Evolutionary conservation across 495 filamentous ascomycete species (phyloP).

Genomic region (Lichenothelia convexa): DNA sequence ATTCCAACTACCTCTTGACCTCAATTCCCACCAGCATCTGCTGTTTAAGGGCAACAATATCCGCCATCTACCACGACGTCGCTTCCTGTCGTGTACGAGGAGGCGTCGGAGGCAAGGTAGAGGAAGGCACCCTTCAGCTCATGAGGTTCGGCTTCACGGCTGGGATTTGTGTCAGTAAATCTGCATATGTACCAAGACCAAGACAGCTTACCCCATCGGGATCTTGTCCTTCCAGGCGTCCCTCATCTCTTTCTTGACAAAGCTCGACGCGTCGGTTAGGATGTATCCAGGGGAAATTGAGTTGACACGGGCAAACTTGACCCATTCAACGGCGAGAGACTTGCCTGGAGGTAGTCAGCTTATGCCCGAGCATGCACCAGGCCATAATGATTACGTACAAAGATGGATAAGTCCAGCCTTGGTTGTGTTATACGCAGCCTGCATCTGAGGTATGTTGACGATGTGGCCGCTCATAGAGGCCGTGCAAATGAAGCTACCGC

Average conservation of each 20-base stretch:
- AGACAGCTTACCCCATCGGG: slow-evolving; percentile 48
- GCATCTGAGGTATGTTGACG: slow-evolving; percentile 72
- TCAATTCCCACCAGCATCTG: not conserved
- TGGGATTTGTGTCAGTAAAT: slow-evolving; percentile 13
- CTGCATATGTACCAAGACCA: slow-evolving; percentile 3
- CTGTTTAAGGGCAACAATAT: slow-evolving; percentile 5
- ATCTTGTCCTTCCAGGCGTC: slow-evolving; percentile 62
- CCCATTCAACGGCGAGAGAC: slow-evolving; percentile 74
- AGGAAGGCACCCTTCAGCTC: slow-evolving; percentile 82
- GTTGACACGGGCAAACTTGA: slow-evolving; percentile 68
- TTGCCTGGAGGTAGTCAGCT: slow-evolving; percentile 25
- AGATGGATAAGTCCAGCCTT: slow-evolving; percentile 75
- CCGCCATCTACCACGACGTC: slow-evolving; percentile 15
- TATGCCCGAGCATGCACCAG: not conserved
- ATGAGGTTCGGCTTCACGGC: slow-evolving; percentile 48
- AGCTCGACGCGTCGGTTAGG: slow-evolving; percentile 62
- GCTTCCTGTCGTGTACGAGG: slow-evolving; percentile 58
- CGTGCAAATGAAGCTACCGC: slow-evolving; percentile 62
- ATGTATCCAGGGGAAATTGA: slow-evolving; percentile 77
- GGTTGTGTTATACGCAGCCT: slow-evolving; percentile 73
- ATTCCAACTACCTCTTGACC: not conserved
- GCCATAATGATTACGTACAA: slow-evolving; percentile 29
- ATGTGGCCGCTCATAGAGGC: slow-evolving; percentile 74
- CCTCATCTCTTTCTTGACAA: slow-evolving; percentile 52
- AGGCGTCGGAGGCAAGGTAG: slow-evolving; percentile 72